These are phyloP conservation scores for Capsella bursapastoris DNA, from an alignment of 345 rosid species.

Conservation along the genomic window DNA sequence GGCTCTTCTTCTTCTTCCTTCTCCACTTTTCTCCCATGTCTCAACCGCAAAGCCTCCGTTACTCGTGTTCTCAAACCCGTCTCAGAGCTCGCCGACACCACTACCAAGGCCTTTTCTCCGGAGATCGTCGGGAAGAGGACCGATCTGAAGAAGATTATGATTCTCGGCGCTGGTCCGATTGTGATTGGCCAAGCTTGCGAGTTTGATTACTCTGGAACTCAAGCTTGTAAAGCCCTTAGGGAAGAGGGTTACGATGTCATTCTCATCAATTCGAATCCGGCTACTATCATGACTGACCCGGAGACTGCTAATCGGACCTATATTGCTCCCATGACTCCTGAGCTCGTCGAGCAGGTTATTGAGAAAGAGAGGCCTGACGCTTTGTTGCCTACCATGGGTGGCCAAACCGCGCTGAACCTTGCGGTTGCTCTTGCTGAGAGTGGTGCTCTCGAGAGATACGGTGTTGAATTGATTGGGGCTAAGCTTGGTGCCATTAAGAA, in stretches of 20 bases:
- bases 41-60: slow-evolving; percentile 26
- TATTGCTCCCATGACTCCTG: slow-evolving; percentile 89
- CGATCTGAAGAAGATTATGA: slow-evolving; percentile 88
- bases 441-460: slow-evolving; percentile 72
- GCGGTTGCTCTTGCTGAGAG: slow-evolving; percentile 89
- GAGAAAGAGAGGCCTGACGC: slow-evolving; percentile 90
- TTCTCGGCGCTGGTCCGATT: slow-evolving; percentile 96
- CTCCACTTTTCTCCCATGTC: slow-evolving; percentile 43
- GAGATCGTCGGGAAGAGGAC: slow-evolving; percentile 60
- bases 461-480: slow-evolving; percentile 91
- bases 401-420: slow-evolving; percentile 92
- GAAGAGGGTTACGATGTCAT: slow-evolving; percentile 92
- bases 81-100: slow-evolving; percentile 23
- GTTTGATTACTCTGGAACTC: slow-evolving; percentile 98
- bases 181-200: slow-evolving; percentile 99
- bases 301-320: slow-evolving; percentile 89
- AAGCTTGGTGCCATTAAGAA: slow-evolving; percentile 91
- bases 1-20: slow-evolving; percentile 7
- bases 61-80: slow-evolving; percentile 32
- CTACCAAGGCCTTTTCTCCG: slow-evolving; percentile 17
- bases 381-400: slow-evolving; percentile 94
- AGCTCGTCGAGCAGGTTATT: slow-evolving; percentile 82
- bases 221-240: slow-evolving; percentile 87
- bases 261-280: slow-evolving; percentile 92
- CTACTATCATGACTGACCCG: slow-evolving; percentile 98